Base-by-base conservation (phyloP, 1,284 basidiomycete species). In the Trichosporon asahii region DNA sequence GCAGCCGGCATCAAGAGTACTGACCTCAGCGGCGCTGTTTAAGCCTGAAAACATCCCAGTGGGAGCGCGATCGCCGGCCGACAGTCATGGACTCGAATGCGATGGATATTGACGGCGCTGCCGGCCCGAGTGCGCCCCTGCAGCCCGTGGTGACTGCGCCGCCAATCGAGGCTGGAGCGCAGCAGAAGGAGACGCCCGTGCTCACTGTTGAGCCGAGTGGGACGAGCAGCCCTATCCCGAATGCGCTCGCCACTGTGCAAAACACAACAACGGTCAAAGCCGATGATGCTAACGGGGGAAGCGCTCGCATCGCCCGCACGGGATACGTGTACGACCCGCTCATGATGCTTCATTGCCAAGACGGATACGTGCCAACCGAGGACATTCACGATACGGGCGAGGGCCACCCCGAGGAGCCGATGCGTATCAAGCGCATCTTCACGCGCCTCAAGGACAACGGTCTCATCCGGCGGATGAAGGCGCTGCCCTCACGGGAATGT, bases 311-410 rank as follows among this genome's bases (percentile, higher is more conserved):
- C 6, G 68, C 70, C 25, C 76, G 81, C n/a, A 85, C 86, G 23
- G 95, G 95, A 61, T 95, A 93, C 85, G 90, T 98, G 68, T 98
- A 93, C 78, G 91, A 92, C 61, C 80, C 86, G 1, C 88, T 91
- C 73, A 98, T 99, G 96, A 91, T 92, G 84, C 84, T 90, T 29
- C 96, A 98, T 82, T 80, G 81, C 15, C 80, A 83, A 44, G 77
- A 84, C 27, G 78, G 78, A 3, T 84, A 82, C 69, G 71, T 72
- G 0, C 79, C 80, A 0, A 88, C 87, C 71, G 85, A 87, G 9
- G 83, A 85, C 40, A 80, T 82, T 7, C 74, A 78, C 21, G 80
- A 80, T 23, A 76, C 78, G 7, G 77, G 78, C 21, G 78, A 79
- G 25, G 78, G 77, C 12, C 95, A 98, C 80, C 94, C 95, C 3